Conservation (phyloP, 1,139 yeast genomes). For the Pichia sorboxylosa region DNA sequence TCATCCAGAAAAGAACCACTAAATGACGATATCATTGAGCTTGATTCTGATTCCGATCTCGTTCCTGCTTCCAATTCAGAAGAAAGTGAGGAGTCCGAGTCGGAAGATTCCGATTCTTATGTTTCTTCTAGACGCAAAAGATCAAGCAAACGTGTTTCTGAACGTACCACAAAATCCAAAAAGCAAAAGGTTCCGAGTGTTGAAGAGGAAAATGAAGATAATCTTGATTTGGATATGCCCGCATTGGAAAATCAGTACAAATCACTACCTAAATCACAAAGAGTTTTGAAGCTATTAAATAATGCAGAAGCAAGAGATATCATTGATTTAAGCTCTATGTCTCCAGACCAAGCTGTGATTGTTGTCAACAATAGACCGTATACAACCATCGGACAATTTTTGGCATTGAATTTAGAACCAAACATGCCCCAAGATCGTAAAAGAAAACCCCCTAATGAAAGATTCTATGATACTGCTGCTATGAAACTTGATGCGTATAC, state of each 20-base stretch:
- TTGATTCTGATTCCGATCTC: constrained; percentile 3
- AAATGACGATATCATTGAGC: constrained; percentile 6
- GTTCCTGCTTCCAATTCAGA: constrained; percentile 4
- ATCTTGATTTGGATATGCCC: constrained; percentile 25
- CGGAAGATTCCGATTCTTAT: constrained; percentile 7
- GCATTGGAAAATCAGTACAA: constrained; percentile 36
- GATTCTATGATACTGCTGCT: constrained; percentile 60
- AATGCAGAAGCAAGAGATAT: constrained; percentile 65
- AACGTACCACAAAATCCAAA: neutral
- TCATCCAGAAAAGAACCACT: neutral
- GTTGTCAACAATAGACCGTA: constrained; percentile 63
- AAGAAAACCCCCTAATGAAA: constrained; percentile 26
- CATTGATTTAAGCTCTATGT: constrained; percentile 65
- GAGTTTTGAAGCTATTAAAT: constrained; percentile 68
- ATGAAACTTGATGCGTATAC: constrained; percentile 74
- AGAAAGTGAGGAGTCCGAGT: constrained; percentile 2
- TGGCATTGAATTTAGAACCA: constrained; percentile 37
- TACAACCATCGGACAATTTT: constrained; percentile 38
- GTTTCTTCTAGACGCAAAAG: neutral
- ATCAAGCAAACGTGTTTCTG: constrained; percentile 5
- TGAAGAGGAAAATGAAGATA: constrained; percentile 4
- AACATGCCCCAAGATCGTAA: constrained; percentile 11
- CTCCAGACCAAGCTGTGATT: constrained; percentile 53
- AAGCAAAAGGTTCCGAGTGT: no score
- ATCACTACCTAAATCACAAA: constrained; percentile 42